Percentiles rank a stretch among this genome's conserved stretches.
Conservation (phyloP, 2,329 filamentous ascomycete species). For the Pseudogymnoascus sp. region DNA sequence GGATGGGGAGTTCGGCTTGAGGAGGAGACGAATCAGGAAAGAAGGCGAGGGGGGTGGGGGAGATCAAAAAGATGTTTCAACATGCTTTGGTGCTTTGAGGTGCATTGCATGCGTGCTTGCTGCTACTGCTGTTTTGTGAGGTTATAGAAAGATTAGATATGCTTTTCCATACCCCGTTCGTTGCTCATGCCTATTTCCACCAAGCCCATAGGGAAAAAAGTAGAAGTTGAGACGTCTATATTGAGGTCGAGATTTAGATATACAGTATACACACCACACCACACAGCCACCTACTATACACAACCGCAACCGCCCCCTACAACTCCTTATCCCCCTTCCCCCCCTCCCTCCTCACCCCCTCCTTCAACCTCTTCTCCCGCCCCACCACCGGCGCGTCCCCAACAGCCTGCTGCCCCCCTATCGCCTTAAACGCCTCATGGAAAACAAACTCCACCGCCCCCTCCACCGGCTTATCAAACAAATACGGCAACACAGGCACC, state of each 20-base stretch:
- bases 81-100: background rate
- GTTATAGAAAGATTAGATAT: background rate
- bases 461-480: conserved; percentile 92
- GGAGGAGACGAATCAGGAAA: background rate
- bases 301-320: background rate
- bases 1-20: background rate
- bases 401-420: conserved; percentile 55
- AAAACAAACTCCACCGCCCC: conserved; percentile 85
- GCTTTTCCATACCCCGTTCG: background rate
- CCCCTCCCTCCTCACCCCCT: conserved; percentile 30
- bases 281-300: background rate
- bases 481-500: conserved; percentile 72
- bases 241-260: background rate
- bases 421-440: conserved; percentile 66
- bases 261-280: background rate
- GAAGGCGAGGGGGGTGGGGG: background rate
- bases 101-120: background rate
- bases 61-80: background rate
- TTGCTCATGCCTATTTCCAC: too few relatives aligned
- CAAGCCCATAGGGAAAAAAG: too few relatives aligned
- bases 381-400: conserved; percentile 47
- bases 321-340: background rate
- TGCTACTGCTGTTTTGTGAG: background rate
- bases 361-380: conserved; percentile 37
- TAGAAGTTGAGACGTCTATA: background rate